Base-by-base conservation (phyloP, 768 basidiomycete genomes). In the Suillus alpinus region DNA sequence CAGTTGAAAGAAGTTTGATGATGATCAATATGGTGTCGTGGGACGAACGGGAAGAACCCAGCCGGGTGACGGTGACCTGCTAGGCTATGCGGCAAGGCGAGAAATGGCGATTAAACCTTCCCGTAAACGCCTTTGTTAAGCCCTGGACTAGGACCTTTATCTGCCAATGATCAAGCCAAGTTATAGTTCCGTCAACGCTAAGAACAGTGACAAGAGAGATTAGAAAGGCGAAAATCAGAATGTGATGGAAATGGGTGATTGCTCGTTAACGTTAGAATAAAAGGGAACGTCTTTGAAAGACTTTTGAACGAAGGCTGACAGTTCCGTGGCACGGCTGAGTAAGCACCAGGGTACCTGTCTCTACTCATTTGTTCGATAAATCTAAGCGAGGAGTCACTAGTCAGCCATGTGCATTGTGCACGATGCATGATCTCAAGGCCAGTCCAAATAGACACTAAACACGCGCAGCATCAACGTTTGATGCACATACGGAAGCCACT, bases 21-120 rank as follows among this genome's bases (percentile, higher is more conserved):
- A 64, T 57, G 12, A 14, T 47, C 23, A 18, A 59, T 46, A 26
- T 63, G 58, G 46, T 62, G 62, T 61, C 62, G 37, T 59, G 34
- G 23, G 58, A 36, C 8, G 51, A 53, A 57, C 18, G 26, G 41
- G 46, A 46, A 51, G 16, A 47, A 50, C 36, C 52, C 16, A 55
- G 53, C 52, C 34, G 68, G 68, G 50, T 43, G 23, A 62, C 56
- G 39, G 29, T 49, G 26, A 57, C 59, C 10, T 50, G 61, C 23
- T 13, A 26, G 26, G 26, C 26, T 26, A 26, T 53, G 52, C 29
- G 51, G 66, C 68, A 68, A 61, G 50, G 65, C 59, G 61, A 64
- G 66, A 66, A 65, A 67, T 65, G 58, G 67, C 55, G 36, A 62
- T 61, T 58, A 65, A 63, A 67, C 68, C 73, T 71, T 66, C 67